These are phyloP conservation scores for Diaporthe destruens DNA, from an alignment of 2,329 filamentous ascomycete species.

Conservation along the genomic window DNA sequence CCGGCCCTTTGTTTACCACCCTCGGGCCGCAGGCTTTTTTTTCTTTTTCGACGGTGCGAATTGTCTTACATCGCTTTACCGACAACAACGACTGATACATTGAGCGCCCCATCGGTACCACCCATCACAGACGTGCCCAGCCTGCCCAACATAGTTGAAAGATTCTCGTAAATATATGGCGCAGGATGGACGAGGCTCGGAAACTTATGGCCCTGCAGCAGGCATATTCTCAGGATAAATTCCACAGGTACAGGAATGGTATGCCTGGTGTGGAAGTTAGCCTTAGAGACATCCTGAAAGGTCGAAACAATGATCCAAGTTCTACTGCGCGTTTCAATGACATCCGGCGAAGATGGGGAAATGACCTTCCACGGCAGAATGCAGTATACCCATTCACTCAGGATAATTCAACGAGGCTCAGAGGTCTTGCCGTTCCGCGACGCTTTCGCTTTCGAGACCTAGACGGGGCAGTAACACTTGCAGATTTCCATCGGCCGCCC, in stretches of 20 bases:
- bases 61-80: background rate
- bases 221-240: background rate
- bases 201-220: background rate
- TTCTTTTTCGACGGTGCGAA: background rate
- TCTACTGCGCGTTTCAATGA: background rate
- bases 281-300: background rate
- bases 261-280: background rate
- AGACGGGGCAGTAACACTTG: background rate
- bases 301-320: background rate
- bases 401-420: background rate
- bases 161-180: background rate
- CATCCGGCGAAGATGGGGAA: background rate
- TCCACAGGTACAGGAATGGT: background rate
- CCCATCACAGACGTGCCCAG: background rate
- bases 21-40: background rate
- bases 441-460: background rate
- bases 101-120: accelerated
- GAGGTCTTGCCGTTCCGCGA: background rate
- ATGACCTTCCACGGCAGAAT: background rate
- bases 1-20: background rate
- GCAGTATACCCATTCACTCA: background rate
- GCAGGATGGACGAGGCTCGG: background rate
- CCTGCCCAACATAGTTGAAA: background rate
- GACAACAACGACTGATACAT: too few species aligned
- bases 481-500: background rate